Conservation (phyloP, 805 yeast species). For the Metschnikowia arizonensis region DNA sequence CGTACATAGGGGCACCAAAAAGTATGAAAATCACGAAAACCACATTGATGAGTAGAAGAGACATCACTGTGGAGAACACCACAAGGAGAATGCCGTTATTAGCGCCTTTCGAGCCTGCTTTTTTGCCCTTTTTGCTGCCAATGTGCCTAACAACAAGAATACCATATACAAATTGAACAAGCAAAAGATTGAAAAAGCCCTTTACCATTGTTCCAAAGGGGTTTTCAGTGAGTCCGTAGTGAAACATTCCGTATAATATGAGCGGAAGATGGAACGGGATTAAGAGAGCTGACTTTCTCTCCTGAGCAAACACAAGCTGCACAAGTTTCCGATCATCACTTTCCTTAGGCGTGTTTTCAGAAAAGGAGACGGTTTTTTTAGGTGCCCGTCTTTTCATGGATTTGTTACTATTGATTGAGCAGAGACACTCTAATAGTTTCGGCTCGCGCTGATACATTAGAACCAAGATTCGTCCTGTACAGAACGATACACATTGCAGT, state of each 20-base stretch:
- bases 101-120: constrained; percentile 1
- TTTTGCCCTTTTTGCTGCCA: not conserved
- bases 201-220: constrained; percentile 21
- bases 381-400: constrained; percentile 12
- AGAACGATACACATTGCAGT: too few species aligned
- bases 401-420: not conserved
- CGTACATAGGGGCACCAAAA: constrained; percentile 77
- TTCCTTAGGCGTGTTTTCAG: constrained; percentile 6
- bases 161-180: constrained; percentile 24
- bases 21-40: constrained; percentile 46
- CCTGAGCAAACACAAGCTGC: constrained; percentile 8
- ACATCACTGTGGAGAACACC: constrained; percentile 18
- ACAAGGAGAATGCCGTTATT: constrained; percentile 13
- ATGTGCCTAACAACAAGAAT: constrained; percentile 5
- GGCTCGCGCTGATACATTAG: constrained; percentile 4
- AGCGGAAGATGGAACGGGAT: constrained; percentile 31
- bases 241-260: constrained; percentile 28
- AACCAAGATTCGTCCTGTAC: not conserved
- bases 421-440: not conserved
- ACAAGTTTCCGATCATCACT: constrained; percentile 1
- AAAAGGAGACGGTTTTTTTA: constrained; percentile 17
- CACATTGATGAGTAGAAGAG: constrained; percentile 35
- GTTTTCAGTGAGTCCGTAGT: constrained; percentile 26
- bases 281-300: constrained; percentile 11
- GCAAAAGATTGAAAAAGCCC: constrained; percentile 25